Evolutionary conservation across 2,329 filamentous ascomycete genomes (phyloP).

Genomic region (Fusarium brevicatenulatum): DNA sequence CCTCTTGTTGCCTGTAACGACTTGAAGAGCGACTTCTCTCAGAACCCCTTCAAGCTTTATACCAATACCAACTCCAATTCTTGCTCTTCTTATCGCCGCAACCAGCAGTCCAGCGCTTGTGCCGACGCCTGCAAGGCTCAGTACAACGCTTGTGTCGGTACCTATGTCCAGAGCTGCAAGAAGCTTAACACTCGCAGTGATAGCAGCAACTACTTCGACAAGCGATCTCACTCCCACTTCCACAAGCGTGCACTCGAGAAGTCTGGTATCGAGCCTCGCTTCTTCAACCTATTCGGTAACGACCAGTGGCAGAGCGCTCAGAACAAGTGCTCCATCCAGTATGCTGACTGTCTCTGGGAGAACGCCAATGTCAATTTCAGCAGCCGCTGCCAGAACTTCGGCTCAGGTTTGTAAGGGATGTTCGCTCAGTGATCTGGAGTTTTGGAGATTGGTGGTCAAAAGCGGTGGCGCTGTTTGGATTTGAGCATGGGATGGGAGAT

Average conservation of each 20-base stretch:
- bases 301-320: slow-evolving; percentile 47
- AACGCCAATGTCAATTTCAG: slow-evolving; percentile 54
- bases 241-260: slow-evolving; percentile 42
- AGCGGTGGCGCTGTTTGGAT: neutral
- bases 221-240: slow-evolving; percentile 36
- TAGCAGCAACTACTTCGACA: slow-evolving; percentile 28
- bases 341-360: slow-evolving; percentile 57
- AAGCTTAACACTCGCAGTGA: slow-evolving; percentile 42
- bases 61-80: slow-evolving; percentile 53
- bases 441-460: slow-evolving; percentile 3
- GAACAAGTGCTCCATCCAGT: slow-evolving; percentile 61
- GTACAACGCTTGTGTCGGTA: slow-evolving; percentile 58
- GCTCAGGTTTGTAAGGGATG: slow-evolving; percentile 35
- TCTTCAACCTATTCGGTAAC: slow-evolving; percentile 44
- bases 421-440: neutral
- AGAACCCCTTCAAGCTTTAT: slow-evolving; percentile 64
- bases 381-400: slow-evolving; percentile 55
- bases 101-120: slow-evolving; percentile 55
- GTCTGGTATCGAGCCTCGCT: slow-evolving; percentile 41
- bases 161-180: slow-evolving; percentile 62
- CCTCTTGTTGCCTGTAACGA: slow-evolving; percentile 67
- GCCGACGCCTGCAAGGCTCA: slow-evolving; percentile 64
- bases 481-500: neutral
- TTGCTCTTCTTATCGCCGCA: slow-evolving; percentile 57
- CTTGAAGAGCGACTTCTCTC: slow-evolving; percentile 52